Percentiles rank a stretch among this genome's conserved stretches.
phyloP scores from a whole-genome alignment of 2,329 filamentous ascomycete genomes.

The Hymenoscyphus scutula region DNA sequence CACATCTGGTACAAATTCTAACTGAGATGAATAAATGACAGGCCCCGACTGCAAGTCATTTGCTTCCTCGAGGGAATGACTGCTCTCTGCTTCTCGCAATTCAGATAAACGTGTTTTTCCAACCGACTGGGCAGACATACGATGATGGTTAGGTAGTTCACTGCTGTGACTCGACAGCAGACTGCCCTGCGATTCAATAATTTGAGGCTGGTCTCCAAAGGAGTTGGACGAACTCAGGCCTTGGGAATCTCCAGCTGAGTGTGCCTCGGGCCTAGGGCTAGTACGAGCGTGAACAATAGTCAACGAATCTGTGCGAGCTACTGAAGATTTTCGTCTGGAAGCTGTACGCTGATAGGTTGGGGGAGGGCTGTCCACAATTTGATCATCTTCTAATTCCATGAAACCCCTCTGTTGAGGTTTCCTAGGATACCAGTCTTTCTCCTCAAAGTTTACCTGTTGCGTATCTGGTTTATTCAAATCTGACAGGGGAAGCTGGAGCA shows the following conservation, averaged over 20 bases:
- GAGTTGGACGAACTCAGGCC: neutral
- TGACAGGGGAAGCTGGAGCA: neutral
- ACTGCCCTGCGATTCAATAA: neutral
- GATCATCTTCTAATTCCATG: neutral
- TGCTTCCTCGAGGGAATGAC: neutral
- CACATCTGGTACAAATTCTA: constrained; percentile 2
- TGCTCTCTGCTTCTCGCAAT: neutral
- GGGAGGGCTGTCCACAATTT: neutral
- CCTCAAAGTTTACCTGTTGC: neutral
- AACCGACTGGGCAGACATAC: neutral
- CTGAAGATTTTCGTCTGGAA: neutral
- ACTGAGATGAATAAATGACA: constrained; percentile 9
- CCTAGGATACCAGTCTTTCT: neutral
- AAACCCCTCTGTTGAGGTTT: neutral
- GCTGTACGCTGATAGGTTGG: neutral
- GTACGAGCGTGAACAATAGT: neutral
- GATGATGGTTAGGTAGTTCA: neutral
- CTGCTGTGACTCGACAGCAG: neutral
- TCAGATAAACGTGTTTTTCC: neutral
- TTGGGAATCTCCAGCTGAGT: neutral
- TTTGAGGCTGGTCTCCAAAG: neutral
- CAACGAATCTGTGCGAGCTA: neutral
- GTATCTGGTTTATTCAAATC: neutral
- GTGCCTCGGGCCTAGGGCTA: neutral
- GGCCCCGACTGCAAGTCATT: neutral